phyloP scores from a whole-genome alignment of 805 yeast genomes.

The Saccharomycopsis vini region DNA sequence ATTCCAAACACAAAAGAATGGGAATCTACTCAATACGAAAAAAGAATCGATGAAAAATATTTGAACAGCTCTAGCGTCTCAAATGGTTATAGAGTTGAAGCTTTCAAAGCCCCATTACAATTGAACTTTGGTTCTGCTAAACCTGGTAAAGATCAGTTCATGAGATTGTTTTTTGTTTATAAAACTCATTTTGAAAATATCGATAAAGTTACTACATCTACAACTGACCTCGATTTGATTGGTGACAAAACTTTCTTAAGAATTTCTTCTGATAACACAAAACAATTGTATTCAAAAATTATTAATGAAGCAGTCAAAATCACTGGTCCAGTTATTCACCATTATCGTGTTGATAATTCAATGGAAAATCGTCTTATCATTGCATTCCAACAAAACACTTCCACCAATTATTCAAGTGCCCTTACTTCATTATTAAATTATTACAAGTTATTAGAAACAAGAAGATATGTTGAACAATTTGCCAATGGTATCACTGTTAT shows the following conservation, averaged over 20 bases:
- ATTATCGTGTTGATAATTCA: slow-evolving; percentile 67
- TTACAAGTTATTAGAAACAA: slow-evolving; percentile 73
- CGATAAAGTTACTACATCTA: slow-evolving; percentile 26
- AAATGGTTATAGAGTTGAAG: slow-evolving; percentile 58
- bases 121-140: slow-evolving; percentile 27
- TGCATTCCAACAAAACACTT: slow-evolving; percentile 76
- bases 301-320: slow-evolving; percentile 59
- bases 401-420: slow-evolving; percentile 83
- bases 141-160: slow-evolving; percentile 32
- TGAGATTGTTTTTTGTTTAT: slow-evolving; percentile 77
- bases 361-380: slow-evolving; percentile 83
- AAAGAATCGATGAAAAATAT: slow-evolving; percentile 72
- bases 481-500: slow-evolving; percentile 79
- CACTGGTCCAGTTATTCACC: slow-evolving; percentile 89
- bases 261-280: slow-evolving; percentile 74
- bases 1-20: slow-evolving; percentile 37
- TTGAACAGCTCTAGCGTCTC: slow-evolving; percentile 43
- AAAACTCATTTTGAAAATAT: slow-evolving; percentile 43
- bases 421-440: slow-evolving; percentile 79
- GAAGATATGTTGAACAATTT: slow-evolving; percentile 92
- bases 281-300: slow-evolving; percentile 62
- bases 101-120: slow-evolving; percentile 58
- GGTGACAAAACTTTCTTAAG: slow-evolving; percentile 73
- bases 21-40: slow-evolving; percentile 50
- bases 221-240: slow-evolving; percentile 51